Conservation (phyloP, 2,329 filamentous ascomycete genomes). For the Fusarium gaditjirri region DNA sequence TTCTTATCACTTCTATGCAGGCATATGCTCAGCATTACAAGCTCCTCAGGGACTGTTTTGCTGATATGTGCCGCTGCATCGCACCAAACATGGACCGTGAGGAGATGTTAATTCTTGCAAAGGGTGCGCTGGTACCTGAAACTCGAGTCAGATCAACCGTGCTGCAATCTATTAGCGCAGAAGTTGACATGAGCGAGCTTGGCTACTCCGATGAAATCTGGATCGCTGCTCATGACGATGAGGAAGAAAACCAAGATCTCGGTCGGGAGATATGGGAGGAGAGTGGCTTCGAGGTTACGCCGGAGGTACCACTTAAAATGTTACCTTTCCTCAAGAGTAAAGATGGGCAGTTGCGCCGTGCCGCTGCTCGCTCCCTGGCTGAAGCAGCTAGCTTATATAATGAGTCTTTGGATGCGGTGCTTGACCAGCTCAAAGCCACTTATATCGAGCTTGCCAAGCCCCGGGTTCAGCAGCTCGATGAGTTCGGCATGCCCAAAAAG, state of each 20-base stretch:
- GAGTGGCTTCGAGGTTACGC: slow-evolving; percentile 78
- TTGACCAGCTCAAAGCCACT: slow-evolving; percentile 73
- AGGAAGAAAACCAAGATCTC: slow-evolving; percentile 85
- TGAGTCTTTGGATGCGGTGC: slow-evolving; percentile 67
- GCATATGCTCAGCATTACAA: slow-evolving; percentile 94
- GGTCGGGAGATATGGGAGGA: slow-evolving; percentile 95
- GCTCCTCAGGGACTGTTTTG: slow-evolving; percentile 89
- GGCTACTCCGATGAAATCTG: slow-evolving; percentile 91
- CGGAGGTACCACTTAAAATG: slow-evolving; percentile 73
- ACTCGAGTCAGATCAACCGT: slow-evolving; percentile 83
- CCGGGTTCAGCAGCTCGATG: slow-evolving; percentile 83
- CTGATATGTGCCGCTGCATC: slow-evolving; percentile 85
- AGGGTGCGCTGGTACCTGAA: slow-evolving; percentile 82
- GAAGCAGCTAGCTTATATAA: slow-evolving; percentile 74
- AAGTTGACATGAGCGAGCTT: slow-evolving; percentile 90
- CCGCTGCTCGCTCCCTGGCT: slow-evolving; percentile 83
- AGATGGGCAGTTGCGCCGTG: slow-evolving; percentile 83
- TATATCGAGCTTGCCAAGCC: slow-evolving; percentile 87
- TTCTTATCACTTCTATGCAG: slow-evolving; percentile 85
- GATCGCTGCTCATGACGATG: slow-evolving; percentile 91
- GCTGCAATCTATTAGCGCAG: slow-evolving; percentile 88
- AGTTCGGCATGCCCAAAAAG: slow-evolving; percentile 94
- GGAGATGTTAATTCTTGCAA: slow-evolving; percentile 81
- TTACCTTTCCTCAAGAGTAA: slow-evolving; percentile 82
- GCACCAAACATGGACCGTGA: slow-evolving; percentile 79